These are phyloP conservation scores for Globisporangium okanoganense DNA, from an alignment of 352 stramenopile genomes.

Conservation along the genomic window DNA sequence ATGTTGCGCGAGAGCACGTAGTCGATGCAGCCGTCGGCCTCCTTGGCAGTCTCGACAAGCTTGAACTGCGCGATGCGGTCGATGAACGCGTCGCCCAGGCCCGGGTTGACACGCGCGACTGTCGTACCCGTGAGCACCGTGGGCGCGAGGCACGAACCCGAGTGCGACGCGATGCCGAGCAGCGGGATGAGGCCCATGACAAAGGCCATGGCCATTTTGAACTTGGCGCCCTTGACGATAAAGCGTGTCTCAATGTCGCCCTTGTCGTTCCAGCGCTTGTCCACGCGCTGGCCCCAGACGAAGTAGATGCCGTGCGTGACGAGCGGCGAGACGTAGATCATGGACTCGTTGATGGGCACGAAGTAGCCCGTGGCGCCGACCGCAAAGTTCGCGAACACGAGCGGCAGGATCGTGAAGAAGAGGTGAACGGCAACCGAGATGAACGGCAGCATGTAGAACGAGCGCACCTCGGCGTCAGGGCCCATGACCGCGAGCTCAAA, in stretches of 20 bases:
- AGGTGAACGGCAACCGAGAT: conserved; percentile 9
- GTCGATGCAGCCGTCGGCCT: conserved; percentile 6
- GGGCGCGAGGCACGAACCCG: conserved; percentile 10
- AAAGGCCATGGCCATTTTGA: conserved; percentile 8
- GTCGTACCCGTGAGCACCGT: conserved; percentile 13
- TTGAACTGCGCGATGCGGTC: conserved; percentile 15
- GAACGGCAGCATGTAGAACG: conserved; percentile 14
- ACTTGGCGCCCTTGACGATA: background rate
- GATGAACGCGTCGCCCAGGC: conserved; percentile 12
- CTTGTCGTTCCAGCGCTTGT: conserved; percentile 9
- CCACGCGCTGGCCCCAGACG: conserved; percentile 12
- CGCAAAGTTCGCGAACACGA: conserved; percentile 16
- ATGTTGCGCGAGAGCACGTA: conserved; percentile 14
- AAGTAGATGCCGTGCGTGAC: conserved; percentile 16
- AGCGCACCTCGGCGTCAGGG: conserved; percentile 4
- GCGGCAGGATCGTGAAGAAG: conserved; percentile 15
- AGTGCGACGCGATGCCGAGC: conserved; percentile 9
- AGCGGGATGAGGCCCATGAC: conserved; percentile 11
- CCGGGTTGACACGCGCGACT: conserved; percentile 11
- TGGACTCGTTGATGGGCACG: conserved; percentile 12
- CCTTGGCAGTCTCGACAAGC: conserved; percentile 12
- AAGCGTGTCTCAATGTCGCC: conserved; percentile 12
- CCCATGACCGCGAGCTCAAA: conserved; percentile 13
- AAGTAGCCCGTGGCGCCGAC: conserved; percentile 11
- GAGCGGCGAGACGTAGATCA: conserved; percentile 17